Percentiles rank a stretch among this genome's conserved stretches.
phyloP scores from a whole-genome alignment of 352 stramenopile genomes.

The Peronospora belbahrii region DNA sequence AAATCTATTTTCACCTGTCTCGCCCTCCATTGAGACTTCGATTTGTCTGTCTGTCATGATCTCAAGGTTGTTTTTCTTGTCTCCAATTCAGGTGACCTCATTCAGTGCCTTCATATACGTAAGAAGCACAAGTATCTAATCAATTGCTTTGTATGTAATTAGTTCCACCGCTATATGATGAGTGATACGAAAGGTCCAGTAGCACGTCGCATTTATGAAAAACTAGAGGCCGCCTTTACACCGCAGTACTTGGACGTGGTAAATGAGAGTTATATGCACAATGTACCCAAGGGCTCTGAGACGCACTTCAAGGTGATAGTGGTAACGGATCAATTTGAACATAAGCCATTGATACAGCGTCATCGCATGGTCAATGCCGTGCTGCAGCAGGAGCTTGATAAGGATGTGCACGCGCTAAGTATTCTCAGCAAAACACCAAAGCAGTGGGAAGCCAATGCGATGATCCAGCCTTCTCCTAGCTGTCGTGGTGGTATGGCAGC shows the following conservation, averaged over 20 bases:
- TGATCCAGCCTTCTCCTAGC: slow-evolving; percentile 55
- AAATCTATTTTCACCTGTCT: not conserved
- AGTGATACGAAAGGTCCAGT: slow-evolving; percentile 36
- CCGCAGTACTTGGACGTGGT: slow-evolving; percentile 80
- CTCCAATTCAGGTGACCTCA: not conserved
- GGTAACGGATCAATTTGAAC: slow-evolving; percentile 86
- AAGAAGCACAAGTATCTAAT: not conserved
- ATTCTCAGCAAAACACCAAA: slow-evolving; percentile 92
- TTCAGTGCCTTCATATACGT: not conserved
- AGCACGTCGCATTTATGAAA: slow-evolving; percentile 53
- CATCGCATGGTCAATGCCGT: slow-evolving; percentile 89
- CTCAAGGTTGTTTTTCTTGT: not conserved
- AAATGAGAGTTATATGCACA: slow-evolving; percentile 95
- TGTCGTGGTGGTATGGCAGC: slow-evolving; percentile 67
- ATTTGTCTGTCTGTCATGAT: slow-evolving; percentile 1
- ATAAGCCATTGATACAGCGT: slow-evolving; percentile 77
- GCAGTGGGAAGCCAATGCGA: slow-evolving; percentile 76
- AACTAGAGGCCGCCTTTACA: slow-evolving; percentile 50
- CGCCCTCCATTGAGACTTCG: slow-evolving; percentile 23
- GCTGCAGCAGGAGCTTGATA: slow-evolving; percentile 80
- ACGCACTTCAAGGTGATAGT: slow-evolving; percentile 97
- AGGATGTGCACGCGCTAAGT: slow-evolving; percentile 89
- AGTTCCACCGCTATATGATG: slow-evolving; percentile 27
- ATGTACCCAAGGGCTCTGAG: slow-evolving; percentile 89
- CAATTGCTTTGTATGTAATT: not conserved